phyloP scores from a whole-genome alignment of 306 rosid species.

The Begonia loranthoides region DNA sequence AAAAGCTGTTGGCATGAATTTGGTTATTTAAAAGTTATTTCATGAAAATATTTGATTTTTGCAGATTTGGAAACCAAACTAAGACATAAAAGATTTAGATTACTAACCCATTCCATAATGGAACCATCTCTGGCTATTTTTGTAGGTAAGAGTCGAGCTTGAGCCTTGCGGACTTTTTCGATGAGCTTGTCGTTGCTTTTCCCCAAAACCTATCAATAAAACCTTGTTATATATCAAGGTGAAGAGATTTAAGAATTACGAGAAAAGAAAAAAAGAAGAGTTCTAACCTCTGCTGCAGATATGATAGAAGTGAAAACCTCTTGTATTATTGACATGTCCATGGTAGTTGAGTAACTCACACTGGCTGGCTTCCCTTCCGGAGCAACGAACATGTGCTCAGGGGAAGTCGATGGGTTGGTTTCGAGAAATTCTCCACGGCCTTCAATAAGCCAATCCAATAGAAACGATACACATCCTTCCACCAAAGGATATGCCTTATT shows the following conservation, averaged over 20 bases:
- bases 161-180: conserved; percentile 40
- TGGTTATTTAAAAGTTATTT: too few species aligned
- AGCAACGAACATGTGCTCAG: conserved; percentile 87
- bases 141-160: conserved; percentile 51
- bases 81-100: too few species aligned
- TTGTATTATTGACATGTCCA: conserved; percentile 79
- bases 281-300: conserved; percentile 80
- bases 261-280: conserved; percentile 5
- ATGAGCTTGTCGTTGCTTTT: conserved; percentile 46
- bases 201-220: conserved; percentile 47
- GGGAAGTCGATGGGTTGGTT: conserved; percentile 97
- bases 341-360: conserved; percentile 93
- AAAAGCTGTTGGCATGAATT: too few species aligned
- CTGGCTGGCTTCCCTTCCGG: conserved; percentile 79
- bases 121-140: conserved; percentile 81
- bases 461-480: conserved; percentile 85
- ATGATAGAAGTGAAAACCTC: conserved; percentile 64
- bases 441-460: conserved; percentile 95
- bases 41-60: too few species aligned
- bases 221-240: neutral
- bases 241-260: neutral
- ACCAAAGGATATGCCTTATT: conserved; percentile 86
- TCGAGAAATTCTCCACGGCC: conserved; percentile 65
- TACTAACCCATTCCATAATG: conserved; percentile 78
- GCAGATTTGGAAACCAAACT: too few species aligned